phyloP scores from a whole-genome alignment of 2,329 filamentous ascomycete species.

The Pseudovirgaria hyperparasitica region DNA sequence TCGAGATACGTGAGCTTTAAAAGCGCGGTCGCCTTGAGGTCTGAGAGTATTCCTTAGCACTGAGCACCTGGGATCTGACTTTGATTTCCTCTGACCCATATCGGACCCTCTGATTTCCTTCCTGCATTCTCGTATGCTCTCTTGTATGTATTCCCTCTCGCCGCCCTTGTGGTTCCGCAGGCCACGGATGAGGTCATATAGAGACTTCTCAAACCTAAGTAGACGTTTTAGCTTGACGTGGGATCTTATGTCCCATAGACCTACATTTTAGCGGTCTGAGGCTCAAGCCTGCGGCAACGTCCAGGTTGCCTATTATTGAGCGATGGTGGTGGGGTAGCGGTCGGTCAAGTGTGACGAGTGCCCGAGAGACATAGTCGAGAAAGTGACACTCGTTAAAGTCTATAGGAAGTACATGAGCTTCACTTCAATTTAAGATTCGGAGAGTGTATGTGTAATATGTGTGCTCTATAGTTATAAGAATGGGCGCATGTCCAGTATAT shows the following conservation, averaged over 20 bases:
- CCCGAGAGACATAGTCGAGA: no score
- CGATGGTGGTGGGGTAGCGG: no score
- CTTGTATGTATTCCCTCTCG: slow-evolving; percentile 90
- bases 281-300: no score
- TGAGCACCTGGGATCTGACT: neutral
- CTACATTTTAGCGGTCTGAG: slow-evolving; percentile 17
- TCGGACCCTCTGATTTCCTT: slow-evolving; percentile 85
- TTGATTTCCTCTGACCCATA: slow-evolving; percentile 65
- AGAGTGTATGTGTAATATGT: no score
- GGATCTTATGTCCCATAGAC: neutral
- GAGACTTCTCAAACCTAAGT: slow-evolving; percentile 91
- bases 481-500: no score
- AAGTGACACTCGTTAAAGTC: no score
- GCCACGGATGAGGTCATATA: slow-evolving; percentile 96
- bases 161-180: slow-evolving; percentile 90
- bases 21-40: slow-evolving; percentile 90
- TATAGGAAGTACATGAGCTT: no score
- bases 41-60: slow-evolving; percentile 28
- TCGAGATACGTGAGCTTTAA: slow-evolving; percentile 95
- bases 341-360: no score
- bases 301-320: no score
- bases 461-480: no score
- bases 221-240: slow-evolving; percentile 6
- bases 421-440: no score
- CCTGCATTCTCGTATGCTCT: slow-evolving; percentile 88